These are phyloP conservation scores for Trametes coccinea DNA, from an alignment of 768 basidiomycete species.

Conservation along the genomic window DNA sequence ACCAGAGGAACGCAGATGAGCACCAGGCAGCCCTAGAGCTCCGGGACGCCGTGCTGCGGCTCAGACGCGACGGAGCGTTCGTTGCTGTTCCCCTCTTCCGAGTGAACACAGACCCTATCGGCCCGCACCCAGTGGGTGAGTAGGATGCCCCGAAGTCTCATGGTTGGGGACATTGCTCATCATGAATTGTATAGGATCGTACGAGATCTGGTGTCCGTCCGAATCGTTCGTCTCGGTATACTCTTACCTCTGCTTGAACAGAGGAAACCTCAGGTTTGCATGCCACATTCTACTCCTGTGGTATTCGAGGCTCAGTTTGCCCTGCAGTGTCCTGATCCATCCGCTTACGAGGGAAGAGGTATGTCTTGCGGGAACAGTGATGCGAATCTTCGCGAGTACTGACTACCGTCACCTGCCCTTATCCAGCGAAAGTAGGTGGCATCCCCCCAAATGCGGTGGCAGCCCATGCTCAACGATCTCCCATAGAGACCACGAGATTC, in stretches of 20 bases:
- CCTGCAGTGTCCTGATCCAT: slow-evolving; percentile 65
- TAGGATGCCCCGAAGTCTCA: not conserved
- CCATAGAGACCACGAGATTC: slow-evolving; percentile 66
- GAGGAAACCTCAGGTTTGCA: slow-evolving; percentile 65
- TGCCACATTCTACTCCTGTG: not conserved
- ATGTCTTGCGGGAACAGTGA: slow-evolving; percentile 24
- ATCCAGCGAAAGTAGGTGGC: slow-evolving; percentile 51
- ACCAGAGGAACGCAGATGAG: slow-evolving; percentile 61
- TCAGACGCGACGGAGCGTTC: slow-evolving; percentile 75
- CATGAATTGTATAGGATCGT: slow-evolving; percentile 53
- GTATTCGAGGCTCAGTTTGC: not conserved
- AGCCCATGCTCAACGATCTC: not conserved
- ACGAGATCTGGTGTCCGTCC: slow-evolving; percentile 78
- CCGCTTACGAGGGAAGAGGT: slow-evolving; percentile 74
- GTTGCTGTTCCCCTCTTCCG: slow-evolving; percentile 75
- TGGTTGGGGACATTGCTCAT: too few species aligned
- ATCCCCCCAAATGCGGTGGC: not conserved
- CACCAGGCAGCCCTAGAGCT: slow-evolving; percentile 66
- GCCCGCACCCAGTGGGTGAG: slow-evolving; percentile 77
- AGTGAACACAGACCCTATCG: slow-evolving; percentile 67
- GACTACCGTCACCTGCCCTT: not conserved
- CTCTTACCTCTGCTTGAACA: slow-evolving; percentile 70
- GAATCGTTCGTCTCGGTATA: slow-evolving; percentile 77
- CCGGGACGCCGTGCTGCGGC: slow-evolving; percentile 67
- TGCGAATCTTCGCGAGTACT: not conserved